phyloP scores from a whole-genome alignment of 2,329 filamentous ascomycete genomes.

The Apiospora phragmitis region DNA sequence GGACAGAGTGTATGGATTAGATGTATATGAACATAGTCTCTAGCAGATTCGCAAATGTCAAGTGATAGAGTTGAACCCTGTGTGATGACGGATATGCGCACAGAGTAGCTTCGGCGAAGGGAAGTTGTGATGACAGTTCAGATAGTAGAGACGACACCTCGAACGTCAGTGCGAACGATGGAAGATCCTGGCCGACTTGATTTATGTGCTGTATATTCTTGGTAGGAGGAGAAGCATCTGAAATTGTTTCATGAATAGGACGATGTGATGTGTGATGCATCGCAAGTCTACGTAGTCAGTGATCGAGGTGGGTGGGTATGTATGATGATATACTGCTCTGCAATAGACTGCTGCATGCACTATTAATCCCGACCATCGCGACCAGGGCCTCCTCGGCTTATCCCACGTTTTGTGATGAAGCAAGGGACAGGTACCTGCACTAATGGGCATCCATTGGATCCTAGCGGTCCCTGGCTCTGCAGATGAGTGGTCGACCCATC shows the following conservation, averaged over 20 bases:
- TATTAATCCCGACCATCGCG: neutral
- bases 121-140: neutral
- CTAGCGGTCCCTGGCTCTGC: neutral
- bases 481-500: neutral
- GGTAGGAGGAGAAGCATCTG: neutral
- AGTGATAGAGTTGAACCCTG: neutral
- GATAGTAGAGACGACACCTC: neutral
- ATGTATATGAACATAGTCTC: neutral
- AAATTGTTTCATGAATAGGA: neutral
- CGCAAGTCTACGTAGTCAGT: neutral
- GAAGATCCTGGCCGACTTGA: neutral
- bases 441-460: neutral
- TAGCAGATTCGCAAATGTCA: neutral
- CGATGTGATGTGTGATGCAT: neutral
- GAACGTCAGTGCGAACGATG: neutral
- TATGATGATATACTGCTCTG: neutral
- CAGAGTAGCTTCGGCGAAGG: neutral
- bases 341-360: too few relatives aligned
- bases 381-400: neutral
- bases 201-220: neutral
- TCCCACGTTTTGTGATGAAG: slow-evolving; percentile 4
- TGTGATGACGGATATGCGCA: neutral
- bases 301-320: neutral
- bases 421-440: slow-evolving; percentile 5
- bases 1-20: neutral